Evolutionary conservation across 768 basidiomycete species (phyloP), one percentile per base, ranked within the genome.

Genomic region (Boletus speciosus): DNA sequence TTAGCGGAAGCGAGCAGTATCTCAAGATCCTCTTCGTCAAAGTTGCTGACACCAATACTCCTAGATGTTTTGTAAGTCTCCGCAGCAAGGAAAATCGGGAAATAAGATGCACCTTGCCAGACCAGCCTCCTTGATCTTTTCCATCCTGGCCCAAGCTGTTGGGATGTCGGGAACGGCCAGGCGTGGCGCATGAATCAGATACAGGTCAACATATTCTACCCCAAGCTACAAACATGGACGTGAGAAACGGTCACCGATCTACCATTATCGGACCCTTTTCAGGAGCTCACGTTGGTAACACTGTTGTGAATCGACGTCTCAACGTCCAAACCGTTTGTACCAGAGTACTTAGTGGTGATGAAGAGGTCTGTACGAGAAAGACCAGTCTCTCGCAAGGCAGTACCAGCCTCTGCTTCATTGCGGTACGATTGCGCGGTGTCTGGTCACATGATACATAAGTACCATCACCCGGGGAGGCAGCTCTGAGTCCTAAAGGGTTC

Each of bases 31-130:
- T 72, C 51, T 12, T 82, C 75, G 12, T 73, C 73, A 61, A 86
- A 88, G 72, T 89, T 89, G 71, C 82, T 84, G 38, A 88, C 83
- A 21, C 86, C 86, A 51, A 88, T 86, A 65, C 81, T 85, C 80
- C 83, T 85, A 58, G 5, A 8, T 19, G 21, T 6, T 35, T 39
- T 39, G 36, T 44, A 38, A 60, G 25, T 41, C 38, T 19, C 15
- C 25, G 39, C 37, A 23, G 1, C 34, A 21, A 15, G 37, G 47
- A 49, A 7, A 8, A 50, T 1, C 29, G 25, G 10, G 36, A 40
- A 11, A 21, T n/a, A 41, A 14, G n/a, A 57, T 71, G 36, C 49
- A 83, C 84, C 81, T 86, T 50, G 77, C 78, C 2, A 83, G 69
- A 1, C 85, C 85, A n/a, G 77, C 70, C 19, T 73, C 68, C 58